Evolutionary conservation across 306 rosid genomes (phyloP).

Genomic region (Cucumis hystrix): DNA sequence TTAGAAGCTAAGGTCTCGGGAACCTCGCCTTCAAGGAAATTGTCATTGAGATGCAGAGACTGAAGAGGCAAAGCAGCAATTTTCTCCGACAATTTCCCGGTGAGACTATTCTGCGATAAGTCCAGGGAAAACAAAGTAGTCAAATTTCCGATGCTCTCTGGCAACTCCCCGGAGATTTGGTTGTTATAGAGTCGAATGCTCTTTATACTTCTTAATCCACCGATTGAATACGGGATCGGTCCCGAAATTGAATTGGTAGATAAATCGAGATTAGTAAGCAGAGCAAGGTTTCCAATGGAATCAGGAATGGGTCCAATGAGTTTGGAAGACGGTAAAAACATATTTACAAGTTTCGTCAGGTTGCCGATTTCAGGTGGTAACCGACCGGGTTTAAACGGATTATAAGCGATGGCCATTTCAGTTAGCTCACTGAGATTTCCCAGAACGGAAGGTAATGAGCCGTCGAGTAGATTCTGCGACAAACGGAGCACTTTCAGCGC

Average conservation of each 20-base stretch:
- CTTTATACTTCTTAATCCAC: constrained; percentile 22
- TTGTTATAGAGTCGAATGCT: constrained; percentile 35
- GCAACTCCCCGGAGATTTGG: constrained; percentile 47
- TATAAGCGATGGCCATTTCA: constrained; percentile 24
- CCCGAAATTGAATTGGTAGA: constrained; percentile 40
- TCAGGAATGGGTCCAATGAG: constrained; percentile 49
- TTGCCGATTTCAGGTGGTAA: constrained; percentile 63
- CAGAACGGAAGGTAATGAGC: constrained; percentile 43
- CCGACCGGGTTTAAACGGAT: constrained; percentile 21
- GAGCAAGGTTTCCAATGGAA: constrained; percentile 46
- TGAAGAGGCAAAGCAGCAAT: constrained; percentile 27
- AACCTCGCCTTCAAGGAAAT: constrained; percentile 47
- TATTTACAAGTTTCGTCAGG: constrained; percentile 28
- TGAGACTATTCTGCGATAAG: constrained; percentile 55
- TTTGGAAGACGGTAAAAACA: constrained; percentile 14
- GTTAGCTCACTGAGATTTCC: constrained; percentile 53
- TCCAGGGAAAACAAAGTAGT: constrained; percentile 29
- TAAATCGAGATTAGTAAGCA: constrained; percentile 47
- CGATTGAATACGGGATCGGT: constrained; percentile 43
- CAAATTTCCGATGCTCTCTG: constrained; percentile 46
- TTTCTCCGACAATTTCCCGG: constrained; percentile 33
- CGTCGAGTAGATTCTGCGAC: constrained; percentile 31
- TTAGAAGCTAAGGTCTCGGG: constrained; percentile 38
- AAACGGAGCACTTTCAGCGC: constrained; percentile 23
- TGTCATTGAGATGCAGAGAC: constrained; percentile 44